Conservation (phyloP, 495 filamentous ascomycete genomes). For the Aspergillus ostianus region DNA sequence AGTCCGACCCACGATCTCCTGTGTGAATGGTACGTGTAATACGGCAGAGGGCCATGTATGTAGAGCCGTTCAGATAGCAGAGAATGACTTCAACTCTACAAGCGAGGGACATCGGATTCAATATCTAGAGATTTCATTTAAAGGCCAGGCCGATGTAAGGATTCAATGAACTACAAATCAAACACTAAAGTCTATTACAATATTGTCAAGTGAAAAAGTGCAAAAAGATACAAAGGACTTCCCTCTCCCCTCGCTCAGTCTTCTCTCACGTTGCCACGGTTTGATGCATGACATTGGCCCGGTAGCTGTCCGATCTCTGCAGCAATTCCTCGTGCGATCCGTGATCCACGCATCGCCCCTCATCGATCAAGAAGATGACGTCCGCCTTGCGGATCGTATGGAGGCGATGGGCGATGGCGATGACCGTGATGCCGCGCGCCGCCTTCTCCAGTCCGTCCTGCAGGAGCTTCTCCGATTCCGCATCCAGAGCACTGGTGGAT, state of each 20-base stretch:
- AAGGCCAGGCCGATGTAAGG: too few species aligned
- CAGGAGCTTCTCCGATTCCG: slow-evolving; percentile 67
- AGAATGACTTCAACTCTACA: too few species aligned
- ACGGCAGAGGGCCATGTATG: too few species aligned
- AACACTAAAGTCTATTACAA: not conserved
- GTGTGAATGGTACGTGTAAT: too few species aligned
- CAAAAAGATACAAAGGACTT: not conserved
- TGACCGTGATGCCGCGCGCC: slow-evolving; percentile 68
- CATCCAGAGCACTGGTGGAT: slow-evolving; percentile 73
- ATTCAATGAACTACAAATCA: too few species aligned
- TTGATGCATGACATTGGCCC: slow-evolving; percentile 51
- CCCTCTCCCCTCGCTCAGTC: not conserved
- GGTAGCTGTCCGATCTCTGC: slow-evolving; percentile 55
- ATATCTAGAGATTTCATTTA: too few species aligned
- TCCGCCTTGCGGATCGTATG: slow-evolving; percentile 74
- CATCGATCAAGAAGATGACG: slow-evolving; percentile 72
- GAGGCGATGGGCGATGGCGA: slow-evolving; percentile 78
- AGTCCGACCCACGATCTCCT: too few species aligned
- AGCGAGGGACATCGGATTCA: too few species aligned
- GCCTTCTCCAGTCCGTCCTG: slow-evolving; percentile 67
- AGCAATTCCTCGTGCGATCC: slow-evolving; percentile 71
- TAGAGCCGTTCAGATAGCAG: too few species aligned
- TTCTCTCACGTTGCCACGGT: not conserved
- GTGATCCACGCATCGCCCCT: slow-evolving; percentile 60
- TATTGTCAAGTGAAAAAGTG: not conserved